Conservation (phyloP, 306 rosid species). For the Delonix regia region DNA sequence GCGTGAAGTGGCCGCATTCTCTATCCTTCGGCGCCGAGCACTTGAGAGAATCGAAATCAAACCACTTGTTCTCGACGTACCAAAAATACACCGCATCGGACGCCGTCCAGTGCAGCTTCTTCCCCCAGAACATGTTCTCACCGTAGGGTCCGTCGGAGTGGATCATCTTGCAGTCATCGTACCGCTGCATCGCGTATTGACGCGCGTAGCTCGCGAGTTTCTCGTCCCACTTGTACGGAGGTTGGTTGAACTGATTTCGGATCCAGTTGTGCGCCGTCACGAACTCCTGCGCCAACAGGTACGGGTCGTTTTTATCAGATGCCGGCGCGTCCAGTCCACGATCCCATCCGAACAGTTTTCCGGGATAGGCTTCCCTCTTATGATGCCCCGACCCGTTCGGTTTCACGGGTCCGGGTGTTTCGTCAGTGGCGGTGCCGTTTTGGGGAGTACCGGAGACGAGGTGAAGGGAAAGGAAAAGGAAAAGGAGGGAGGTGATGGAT, state of each 20-base stretch:
- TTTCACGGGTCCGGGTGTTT: no score
- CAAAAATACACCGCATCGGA: constrained; percentile 50
- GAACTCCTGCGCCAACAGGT: constrained; percentile 41
- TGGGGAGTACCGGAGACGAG: background rate
- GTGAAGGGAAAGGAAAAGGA: background rate
- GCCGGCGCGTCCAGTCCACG: background rate
- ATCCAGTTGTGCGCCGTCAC: constrained; percentile 54
- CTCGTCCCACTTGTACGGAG: constrained; percentile 43
- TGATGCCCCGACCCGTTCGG: background rate
- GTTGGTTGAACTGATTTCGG: constrained; percentile 23
- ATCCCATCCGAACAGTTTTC: constrained; percentile 29
- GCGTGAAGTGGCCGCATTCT: constrained; percentile 69
- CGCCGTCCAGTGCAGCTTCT: constrained; percentile 43
- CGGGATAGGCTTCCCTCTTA: background rate
- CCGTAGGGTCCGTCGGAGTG: constrained; percentile 52
- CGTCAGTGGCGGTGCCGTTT: no score
- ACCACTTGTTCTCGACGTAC: constrained; percentile 39
- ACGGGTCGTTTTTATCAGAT: background rate
- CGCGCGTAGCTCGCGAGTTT: constrained; percentile 47
- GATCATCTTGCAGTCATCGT: constrained; percentile 39
- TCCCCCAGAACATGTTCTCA: constrained; percentile 67
- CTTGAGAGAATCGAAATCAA: constrained; percentile 15
- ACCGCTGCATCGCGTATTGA: constrained; percentile 37
- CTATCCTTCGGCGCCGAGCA: constrained; percentile 9
- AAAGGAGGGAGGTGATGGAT: background rate